Base-by-base conservation (phyloP, 2,329 filamentous ascomycete genomes). In the Claviceps digitariae region DNA sequence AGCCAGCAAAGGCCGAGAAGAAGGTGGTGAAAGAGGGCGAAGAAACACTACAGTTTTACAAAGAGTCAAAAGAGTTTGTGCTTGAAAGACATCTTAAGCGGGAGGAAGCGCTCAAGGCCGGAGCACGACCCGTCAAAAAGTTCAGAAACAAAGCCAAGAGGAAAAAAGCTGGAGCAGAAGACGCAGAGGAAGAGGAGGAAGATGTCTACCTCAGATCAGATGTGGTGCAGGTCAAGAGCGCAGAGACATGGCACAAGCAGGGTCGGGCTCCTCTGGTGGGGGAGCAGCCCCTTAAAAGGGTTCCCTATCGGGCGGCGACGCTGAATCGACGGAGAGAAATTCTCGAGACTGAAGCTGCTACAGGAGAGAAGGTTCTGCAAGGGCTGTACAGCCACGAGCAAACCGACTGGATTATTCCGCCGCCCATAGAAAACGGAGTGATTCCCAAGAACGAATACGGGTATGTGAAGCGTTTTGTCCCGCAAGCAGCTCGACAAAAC, bases 241-340 rank as follows among this genome's bases (percentile, higher is more conserved):
- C 87, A 1, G 93, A 98, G 66, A 95, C 88, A 1, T 98, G 93
- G 93, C 93, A 97, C 66, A 96, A 96, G 66, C 91, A 96, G 72
- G 93, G 93, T 0, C 81, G 91, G 12, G 84, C 83, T 27, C 82
- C 93, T 3, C 77, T 79, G 27, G 63, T 74, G 0, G 89, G 87
- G 3, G 82, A 86, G 58, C 71, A 81, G 49, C 87, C 93, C 0
- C 70, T 96, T 55, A 98, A 98, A 66, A 77, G 80, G 44, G 93
- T 95, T 0, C 89, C 91, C 0, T 90, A 93, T 64, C 86, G 93
- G 44, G 93, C 90, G 17, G 91, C 95, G 3, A 98, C 93, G 0
- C 78, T 87, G 2, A 88, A 90, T 51, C 79, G 93, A 23, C 87
- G 90, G 61, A 82, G 90, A 49, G 93, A 96, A 66, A 86, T 97